phyloP scores from a whole-genome alignment of 805 yeast genomes.

The Kodamaea neixiangensis region DNA sequence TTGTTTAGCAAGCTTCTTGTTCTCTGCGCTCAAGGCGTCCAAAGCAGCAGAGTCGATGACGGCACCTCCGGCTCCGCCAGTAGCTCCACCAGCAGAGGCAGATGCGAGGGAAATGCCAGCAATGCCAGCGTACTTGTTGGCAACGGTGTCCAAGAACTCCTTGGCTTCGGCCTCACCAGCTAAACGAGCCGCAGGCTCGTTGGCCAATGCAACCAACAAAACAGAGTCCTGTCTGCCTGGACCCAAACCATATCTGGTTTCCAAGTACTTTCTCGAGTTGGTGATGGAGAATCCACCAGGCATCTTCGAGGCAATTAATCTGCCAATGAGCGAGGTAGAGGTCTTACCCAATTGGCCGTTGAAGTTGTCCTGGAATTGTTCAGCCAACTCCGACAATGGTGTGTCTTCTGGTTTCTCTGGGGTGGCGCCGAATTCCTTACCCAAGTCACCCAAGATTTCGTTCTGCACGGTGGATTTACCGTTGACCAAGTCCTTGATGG shows the following conservation, averaged over 20 bases:
- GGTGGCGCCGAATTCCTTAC: conserved; percentile 96
- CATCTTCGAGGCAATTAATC: conserved; percentile 95
- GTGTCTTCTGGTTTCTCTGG: conserved; percentile 99
- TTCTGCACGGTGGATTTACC: conserved; percentile 99
- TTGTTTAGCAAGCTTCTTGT: conserved; percentile 68
- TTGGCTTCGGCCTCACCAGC: conserved; percentile 88
- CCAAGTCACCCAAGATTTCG: conserved; percentile 97
- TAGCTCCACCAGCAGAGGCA: conserved; percentile 60
- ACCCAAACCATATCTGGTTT: conserved; percentile 89
- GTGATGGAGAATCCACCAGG: conserved; percentile 98
- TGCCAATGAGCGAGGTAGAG: conserved; percentile 82
- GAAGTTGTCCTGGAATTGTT: conserved; percentile 89
- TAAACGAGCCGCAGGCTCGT: conserved; percentile 89
- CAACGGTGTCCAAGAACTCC: conserved; percentile 76
- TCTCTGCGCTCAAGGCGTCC: conserved; percentile 75
- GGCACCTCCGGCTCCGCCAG: conserved; percentile 73
- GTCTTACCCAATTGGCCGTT: conserved; percentile 91
- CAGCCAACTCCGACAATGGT: conserved; percentile 94
- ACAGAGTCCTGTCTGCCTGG: conserved; percentile 93
- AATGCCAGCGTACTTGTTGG: conserved; percentile 81
- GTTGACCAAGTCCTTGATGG: conserved; percentile 95
- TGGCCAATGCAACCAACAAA: conserved; percentile 76
- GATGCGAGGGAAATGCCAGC: conserved; percentile 78
- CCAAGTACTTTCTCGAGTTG: conserved; percentile 87
- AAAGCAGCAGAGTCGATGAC: conserved; percentile 94